Base-by-base conservation (phyloP, 371 early-diverging fungal species). In the Chytridium lagenaria region DNA sequence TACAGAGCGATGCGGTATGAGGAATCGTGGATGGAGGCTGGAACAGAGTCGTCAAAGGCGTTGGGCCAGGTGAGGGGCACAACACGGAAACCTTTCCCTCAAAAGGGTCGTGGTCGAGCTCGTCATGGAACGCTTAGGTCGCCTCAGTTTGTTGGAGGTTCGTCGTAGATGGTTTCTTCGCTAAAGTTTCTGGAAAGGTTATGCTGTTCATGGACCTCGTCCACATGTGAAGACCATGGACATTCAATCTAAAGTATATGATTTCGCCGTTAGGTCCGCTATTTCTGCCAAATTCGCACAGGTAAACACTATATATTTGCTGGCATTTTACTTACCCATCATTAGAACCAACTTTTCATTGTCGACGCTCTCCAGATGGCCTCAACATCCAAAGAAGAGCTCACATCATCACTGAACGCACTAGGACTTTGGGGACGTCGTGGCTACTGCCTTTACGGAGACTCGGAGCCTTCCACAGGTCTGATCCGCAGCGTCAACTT, bases 101-200 rank as follows among this genome's bases (percentile, higher is more conserved):
- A 98, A 82, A 98, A 98, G 84, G 97, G 97, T 3, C 86, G 95
- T 50, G 98, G 98, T 81, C 88, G 85, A 75, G 96, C 98, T 19
- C 88, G 98, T 76, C 91, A 93, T 26, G 95, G 97, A 50, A 90
- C 93, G 16, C 73, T 88, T 39, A 87, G 95, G 37, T 94, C 95
- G 30, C 94, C 96, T 44, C 96, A 96, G 72, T 90, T 89, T 76
- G 86, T 90, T 50, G 96, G 97, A 81, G 98, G 93, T 92, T 82
- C 75, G 67, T 67, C 1, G 33, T 19, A 28, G 59, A 23, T 39
- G 39, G 0, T 49, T 64, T 16, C 3, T 30, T 15, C 31, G 31
- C 50, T 23, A 37, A 19, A 22, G 22, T 71, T 23, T 22, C 31
- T 33, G 49, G n/a, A 2, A 31, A 78, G 72, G 98, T 84, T 96